A percentile compares a stretch with the other conserved stretches of the same genome.
phyloP scores from a whole-genome alignment of 306 rosid genomes.

The Echinosophora koreensis region DNA sequence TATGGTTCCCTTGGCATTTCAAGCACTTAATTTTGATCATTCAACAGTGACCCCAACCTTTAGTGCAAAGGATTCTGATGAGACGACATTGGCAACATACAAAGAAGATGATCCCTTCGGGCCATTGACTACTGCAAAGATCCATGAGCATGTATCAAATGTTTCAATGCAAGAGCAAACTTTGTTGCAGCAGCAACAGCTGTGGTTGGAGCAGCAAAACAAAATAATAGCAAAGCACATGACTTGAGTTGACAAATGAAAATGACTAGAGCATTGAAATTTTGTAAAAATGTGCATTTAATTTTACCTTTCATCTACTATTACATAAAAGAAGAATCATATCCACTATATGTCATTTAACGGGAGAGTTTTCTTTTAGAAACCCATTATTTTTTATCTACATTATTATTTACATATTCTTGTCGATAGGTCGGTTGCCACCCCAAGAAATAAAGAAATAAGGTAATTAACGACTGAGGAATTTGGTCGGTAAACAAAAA shows the following conservation, averaged over 20 bases:
- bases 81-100: not conserved
- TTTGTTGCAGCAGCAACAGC: conserved; percentile 57
- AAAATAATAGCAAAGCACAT: conserved; percentile 74
- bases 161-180: conserved; percentile 50
- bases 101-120: conserved; percentile 69
- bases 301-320: no score
- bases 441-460: no score
- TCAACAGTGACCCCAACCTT: conserved; percentile 48
- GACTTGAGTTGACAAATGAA: conserved; percentile 37
- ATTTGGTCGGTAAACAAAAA: no score
- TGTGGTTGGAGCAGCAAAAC: conserved; percentile 81
- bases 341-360: no score
- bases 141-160: conserved; percentile 24
- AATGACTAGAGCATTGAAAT: not conserved
- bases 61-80: conserved; percentile 26
- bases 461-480: no score
- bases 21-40: not conserved
- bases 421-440: no score
- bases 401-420: no score
- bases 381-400: no score
- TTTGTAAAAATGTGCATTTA: conserved; percentile 30
- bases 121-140: conserved; percentile 37
- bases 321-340: no score
- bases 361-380: no score
- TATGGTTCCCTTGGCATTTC: conserved; percentile 1